Evolutionary conservation across 495 filamentous ascomycete genomes (phyloP).

Genomic region (Entonaema liquescens): DNA sequence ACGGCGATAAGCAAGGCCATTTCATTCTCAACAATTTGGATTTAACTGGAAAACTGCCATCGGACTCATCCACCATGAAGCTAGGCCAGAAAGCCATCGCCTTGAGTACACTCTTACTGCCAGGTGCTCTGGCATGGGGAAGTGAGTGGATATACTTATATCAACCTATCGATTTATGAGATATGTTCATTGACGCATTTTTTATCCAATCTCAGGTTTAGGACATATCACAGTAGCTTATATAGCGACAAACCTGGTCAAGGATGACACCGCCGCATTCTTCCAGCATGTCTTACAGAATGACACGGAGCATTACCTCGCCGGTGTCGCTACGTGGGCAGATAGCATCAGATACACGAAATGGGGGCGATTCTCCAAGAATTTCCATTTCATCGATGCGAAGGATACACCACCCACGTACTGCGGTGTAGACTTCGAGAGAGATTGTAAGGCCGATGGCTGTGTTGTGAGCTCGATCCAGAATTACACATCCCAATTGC

Average conservation of each 20-base stretch:
- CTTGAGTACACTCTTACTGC: constrained; percentile 41
- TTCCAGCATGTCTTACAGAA: constrained; percentile 56
- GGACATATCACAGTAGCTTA: constrained; percentile 70
- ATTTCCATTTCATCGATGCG: constrained; percentile 78
- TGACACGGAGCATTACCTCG: constrained; percentile 62
- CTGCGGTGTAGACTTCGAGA: constrained; percentile 66
- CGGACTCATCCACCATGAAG: constrained; percentile 29
- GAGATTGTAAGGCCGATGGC: constrained; percentile 69
- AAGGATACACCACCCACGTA: constrained; percentile 66
- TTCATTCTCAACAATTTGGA: neutral
- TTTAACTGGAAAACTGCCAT: neutral
- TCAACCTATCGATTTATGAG: neutral
- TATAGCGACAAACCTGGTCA: constrained; percentile 57
- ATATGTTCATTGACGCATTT: constrained; percentile 15
- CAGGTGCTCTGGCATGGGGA: constrained; percentile 50
- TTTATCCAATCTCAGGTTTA: constrained; percentile 49
- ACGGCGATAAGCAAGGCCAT: neutral
- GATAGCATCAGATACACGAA: constrained; percentile 68
- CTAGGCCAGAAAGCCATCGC: constrained; percentile 31
- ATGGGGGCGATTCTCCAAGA: constrained; percentile 63
- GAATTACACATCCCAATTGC: constrained; percentile 65
- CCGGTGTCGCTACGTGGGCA: constrained; percentile 70
- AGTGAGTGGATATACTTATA: constrained; percentile 41
- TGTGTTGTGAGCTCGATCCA: constrained; percentile 70
- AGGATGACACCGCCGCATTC: constrained; percentile 49